Conservation (phyloP, 2,329 filamentous ascomycete species). For the Pseudogymnoascus sp. region DNA sequence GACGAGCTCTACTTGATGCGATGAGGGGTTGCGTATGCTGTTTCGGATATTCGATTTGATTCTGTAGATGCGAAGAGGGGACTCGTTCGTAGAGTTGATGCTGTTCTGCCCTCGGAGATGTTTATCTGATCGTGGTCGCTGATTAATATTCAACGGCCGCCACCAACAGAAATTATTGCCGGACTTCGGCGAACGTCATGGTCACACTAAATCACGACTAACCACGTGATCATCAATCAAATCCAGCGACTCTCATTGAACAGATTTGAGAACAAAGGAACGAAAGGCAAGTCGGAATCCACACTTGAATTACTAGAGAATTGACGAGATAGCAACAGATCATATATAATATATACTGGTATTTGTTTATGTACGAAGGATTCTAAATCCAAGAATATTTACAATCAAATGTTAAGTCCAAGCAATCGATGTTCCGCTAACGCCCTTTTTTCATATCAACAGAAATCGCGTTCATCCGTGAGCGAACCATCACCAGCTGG, state of each 20-base stretch:
- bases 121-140: conserved; percentile 8
- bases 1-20: background rate
- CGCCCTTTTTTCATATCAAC: background rate
- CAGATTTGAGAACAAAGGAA: background rate
- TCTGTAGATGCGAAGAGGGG: background rate
- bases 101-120: conserved; percentile 7
- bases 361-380: conserved; percentile 3
- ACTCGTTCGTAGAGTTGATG: background rate
- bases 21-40: background rate
- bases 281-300: background rate
- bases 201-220: conserved; percentile 6
- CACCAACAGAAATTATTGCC: conserved; percentile 11
- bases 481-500: background rate
- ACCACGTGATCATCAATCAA: background rate
- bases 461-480: background rate
- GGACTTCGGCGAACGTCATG: conserved; percentile 12
- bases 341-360: conserved; percentile 1
- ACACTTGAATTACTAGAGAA: background rate
- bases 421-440: background rate
- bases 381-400: conserved; percentile 7
- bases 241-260: conserved; percentile 8
- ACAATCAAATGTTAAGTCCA: background rate
- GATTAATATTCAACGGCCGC: conserved; percentile 11
- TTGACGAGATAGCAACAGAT: background rate
- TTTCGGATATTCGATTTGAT: background rate